phyloP scores from a whole-genome alignment of 1,284 basidiomycete genomes.

The Pulveroboletus sp. region DNA sequence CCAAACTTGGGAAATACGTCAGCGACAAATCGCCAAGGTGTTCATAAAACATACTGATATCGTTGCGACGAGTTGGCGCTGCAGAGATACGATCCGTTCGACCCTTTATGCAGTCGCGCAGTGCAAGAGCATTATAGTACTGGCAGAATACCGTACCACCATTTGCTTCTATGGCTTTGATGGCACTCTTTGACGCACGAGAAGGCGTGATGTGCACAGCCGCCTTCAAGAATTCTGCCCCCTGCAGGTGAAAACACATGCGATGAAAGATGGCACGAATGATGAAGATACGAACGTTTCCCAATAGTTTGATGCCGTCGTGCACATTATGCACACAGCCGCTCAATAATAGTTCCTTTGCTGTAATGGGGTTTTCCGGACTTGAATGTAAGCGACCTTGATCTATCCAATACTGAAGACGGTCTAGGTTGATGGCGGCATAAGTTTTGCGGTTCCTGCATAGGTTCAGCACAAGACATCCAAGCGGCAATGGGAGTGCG shows the following conservation, averaged over 20 bases:
- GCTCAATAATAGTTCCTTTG: conserved; percentile 80
- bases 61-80: conserved; percentile 79
- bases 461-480: conserved; percentile 4
- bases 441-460: conserved; percentile 70
- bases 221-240: conserved; percentile 65
- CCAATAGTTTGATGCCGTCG: conserved; percentile 91
- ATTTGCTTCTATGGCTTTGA: conserved; percentile 77
- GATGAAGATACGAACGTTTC: conserved; percentile 56
- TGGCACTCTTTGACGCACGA: conserved; percentile 84
- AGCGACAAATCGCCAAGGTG: neutral
- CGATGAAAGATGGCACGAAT: neutral
- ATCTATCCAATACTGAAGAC: conserved; percentile 90
- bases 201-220: conserved; percentile 84
- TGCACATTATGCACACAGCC: conserved; percentile 88
- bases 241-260: conserved; percentile 42
- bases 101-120: conserved; percentile 80
- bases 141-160: conserved; percentile 89
- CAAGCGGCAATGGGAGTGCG: neutral
- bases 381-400: conserved; percentile 79
- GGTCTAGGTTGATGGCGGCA: conserved; percentile 85
- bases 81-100: conserved; percentile 69
- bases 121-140: conserved; percentile 87
- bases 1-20: conserved; percentile 58
- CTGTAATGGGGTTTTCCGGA: conserved; percentile 85
- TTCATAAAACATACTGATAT: conserved; percentile 65